phyloP scores from a whole-genome alignment of 352 stramenopile species.

The Phytophthora citrophthora region DNA sequence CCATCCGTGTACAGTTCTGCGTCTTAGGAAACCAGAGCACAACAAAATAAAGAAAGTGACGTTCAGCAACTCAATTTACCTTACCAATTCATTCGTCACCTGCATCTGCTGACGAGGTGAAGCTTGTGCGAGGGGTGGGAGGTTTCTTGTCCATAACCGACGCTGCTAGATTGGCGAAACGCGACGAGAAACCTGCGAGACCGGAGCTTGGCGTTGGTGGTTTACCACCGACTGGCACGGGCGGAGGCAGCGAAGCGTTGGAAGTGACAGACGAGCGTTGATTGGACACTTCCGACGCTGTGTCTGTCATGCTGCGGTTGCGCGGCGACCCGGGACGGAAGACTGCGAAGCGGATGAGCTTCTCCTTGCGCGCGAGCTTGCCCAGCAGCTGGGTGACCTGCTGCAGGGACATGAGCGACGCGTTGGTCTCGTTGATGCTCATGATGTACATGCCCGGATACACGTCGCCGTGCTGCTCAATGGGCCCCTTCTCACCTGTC shows the following conservation, averaged over 20 bases:
- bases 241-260: slow-evolving; percentile 40
- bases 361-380: slow-evolving; percentile 79
- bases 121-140: slow-evolving; percentile 33
- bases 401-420: slow-evolving; percentile 81
- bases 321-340: slow-evolving; percentile 65
- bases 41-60: slow-evolving; percentile 33
- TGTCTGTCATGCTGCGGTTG: slow-evolving; percentile 44
- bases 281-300: slow-evolving; percentile 57
- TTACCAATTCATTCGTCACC: slow-evolving; percentile 11
- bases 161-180: slow-evolving; percentile 63
- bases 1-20: slow-evolving; percentile 34
- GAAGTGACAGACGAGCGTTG: slow-evolving; percentile 46
- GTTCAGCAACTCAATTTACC: slow-evolving; percentile 10
- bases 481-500: slow-evolving; percentile 62
- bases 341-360: slow-evolving; percentile 81
- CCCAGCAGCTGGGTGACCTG: slow-evolving; percentile 74
- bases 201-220: slow-evolving; percentile 39
- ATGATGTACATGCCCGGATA: slow-evolving; percentile 87
- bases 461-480: slow-evolving; percentile 69
- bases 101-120: slow-evolving; percentile 22
- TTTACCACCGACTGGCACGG: slow-evolving; percentile 40
- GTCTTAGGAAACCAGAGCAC: slow-evolving; percentile 39
- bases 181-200: slow-evolving; percentile 51
- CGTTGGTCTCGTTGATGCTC: slow-evolving; percentile 87
- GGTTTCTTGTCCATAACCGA: slow-evolving; percentile 64